Conservation (phyloP, 208 protist genomes). For the Acanthamoeba lenticulata region DNA sequence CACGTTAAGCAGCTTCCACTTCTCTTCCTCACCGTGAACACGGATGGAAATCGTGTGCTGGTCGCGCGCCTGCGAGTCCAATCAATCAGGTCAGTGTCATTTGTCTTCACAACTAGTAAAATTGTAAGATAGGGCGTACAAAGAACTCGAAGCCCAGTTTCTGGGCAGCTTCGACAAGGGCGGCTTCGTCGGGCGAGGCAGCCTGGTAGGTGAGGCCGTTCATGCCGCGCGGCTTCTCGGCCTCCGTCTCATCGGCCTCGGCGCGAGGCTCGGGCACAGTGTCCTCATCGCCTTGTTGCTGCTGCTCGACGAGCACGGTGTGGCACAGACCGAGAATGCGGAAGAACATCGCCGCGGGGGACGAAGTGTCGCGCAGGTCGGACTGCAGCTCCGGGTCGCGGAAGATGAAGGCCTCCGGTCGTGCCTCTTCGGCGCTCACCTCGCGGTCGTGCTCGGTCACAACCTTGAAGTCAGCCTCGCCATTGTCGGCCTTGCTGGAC, state of each 20-base stretch:
- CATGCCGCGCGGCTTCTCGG: neutral
- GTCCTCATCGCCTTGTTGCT: neutral
- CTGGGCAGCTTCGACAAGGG: slow-evolving; percentile 82
- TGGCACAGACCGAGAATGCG: slow-evolving; percentile 46
- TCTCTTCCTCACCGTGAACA: slow-evolving; percentile 56
- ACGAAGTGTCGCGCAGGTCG: neutral
- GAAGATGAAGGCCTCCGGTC: slow-evolving; percentile 4
- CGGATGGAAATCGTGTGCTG: slow-evolving; percentile 20
- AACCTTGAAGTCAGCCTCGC: neutral
- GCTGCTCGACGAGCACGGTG: slow-evolving; percentile 47
- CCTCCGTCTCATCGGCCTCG: neutral
- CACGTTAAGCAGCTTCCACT: slow-evolving; percentile 78
- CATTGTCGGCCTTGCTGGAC: neutral
- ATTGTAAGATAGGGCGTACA: neutral
- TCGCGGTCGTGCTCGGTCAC: neutral
- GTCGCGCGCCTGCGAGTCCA: neutral
- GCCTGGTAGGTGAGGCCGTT: slow-evolving; percentile 78
- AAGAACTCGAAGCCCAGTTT: slow-evolving; percentile 80
- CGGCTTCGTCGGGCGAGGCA: slow-evolving; percentile 85
- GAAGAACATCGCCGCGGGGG: slow-evolving; percentile 15
- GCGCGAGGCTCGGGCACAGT: neutral
- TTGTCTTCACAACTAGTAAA: neutral
- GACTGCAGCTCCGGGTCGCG: slow-evolving; percentile 17
- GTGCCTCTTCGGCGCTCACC: neutral
- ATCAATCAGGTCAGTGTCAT: neutral